A percentile compares a stretch with the other conserved stretches of the same genome.
phyloP scores from a whole-genome alignment of 306 rosid species.

The Castanea mollissima region DNA sequence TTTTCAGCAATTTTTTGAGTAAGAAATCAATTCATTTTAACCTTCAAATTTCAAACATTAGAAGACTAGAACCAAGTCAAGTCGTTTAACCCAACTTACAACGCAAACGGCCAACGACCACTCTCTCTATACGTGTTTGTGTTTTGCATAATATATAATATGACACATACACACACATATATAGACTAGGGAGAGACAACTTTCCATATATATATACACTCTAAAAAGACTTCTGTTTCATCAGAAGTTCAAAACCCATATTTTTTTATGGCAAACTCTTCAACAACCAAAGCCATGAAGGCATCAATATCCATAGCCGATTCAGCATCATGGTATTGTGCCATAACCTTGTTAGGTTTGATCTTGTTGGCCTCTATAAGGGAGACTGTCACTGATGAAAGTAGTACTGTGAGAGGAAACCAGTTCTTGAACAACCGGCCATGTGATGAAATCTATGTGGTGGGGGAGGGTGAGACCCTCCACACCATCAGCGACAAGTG shows the following conservation, averaged over 20 bases:
- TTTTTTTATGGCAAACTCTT: conserved; percentile 14
- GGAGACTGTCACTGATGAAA: conserved; percentile 13
- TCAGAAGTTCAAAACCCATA: not conserved
- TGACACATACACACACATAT: not conserved
- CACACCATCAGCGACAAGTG: conserved; percentile 13
- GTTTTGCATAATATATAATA: not conserved
- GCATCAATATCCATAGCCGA: conserved; percentile 29
- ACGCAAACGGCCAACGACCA: conserved; percentile 31
- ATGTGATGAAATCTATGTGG: conserved; percentile 44
- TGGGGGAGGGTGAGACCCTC: conserved; percentile 7
- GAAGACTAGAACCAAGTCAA: conserved; percentile 21
- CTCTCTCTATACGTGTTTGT: not conserved
- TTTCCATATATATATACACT: not conserved
- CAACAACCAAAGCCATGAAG: conserved; percentile 1
- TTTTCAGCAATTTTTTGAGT: not conserved
- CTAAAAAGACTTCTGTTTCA: not conserved
- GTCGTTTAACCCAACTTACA: conserved; percentile 28
- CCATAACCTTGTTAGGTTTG: conserved; percentile 36
- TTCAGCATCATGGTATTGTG: conserved; percentile 62
- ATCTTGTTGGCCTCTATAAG: conserved; percentile 54
- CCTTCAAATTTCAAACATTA: not conserved
- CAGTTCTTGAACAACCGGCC: conserved; percentile 29
- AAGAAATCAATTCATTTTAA: not conserved
- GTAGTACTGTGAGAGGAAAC: conserved; percentile 27
- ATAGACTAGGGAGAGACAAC: not conserved